Evolutionary conservation across 1,139 yeast species (phyloP).

Genomic region (Magnusiomyces sp.): DNA sequence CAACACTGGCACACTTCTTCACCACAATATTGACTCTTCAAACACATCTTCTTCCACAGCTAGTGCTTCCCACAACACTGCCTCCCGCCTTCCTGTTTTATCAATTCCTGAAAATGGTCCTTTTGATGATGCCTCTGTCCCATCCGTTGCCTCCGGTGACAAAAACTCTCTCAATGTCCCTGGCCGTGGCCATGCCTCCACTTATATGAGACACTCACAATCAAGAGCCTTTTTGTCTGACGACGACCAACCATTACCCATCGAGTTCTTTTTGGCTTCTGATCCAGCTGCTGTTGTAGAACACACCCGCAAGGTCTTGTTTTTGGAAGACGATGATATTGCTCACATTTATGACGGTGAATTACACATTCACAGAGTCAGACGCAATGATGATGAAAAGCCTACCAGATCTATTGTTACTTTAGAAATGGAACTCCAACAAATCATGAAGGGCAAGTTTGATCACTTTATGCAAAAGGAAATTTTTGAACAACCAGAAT

Average conservation of each 20-base stretch:
- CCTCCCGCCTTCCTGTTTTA: no score
- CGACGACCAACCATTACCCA: constrained; percentile 88
- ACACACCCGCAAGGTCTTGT: constrained; percentile 94
- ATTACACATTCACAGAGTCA: constrained; percentile 94
- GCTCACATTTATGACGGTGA: constrained; percentile 98
- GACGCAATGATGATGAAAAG: constrained; percentile 83
- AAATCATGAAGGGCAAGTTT: constrained; percentile 96
- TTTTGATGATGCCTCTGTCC: background rate
- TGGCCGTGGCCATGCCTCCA: constrained; percentile 19
- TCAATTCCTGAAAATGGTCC: no score
- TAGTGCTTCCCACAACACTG: no score
- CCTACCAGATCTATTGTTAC: constrained; percentile 94
- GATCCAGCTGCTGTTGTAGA: constrained; percentile 98
- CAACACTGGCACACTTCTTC: background rate
- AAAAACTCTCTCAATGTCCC: constrained; percentile 16
- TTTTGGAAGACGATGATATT: constrained; percentile 95
- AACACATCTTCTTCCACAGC: no score
- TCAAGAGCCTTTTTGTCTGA: constrained; percentile 88
- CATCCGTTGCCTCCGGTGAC: background rate
- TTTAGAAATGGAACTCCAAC: constrained; percentile 91
- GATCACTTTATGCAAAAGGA: constrained; percentile 98
- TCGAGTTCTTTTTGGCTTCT: constrained; percentile 91
- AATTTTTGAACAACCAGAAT: constrained; percentile 97
- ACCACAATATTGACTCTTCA: no score
- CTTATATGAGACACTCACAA: constrained; percentile 71